These are phyloP conservation scores for Fraxinus nigra DNA, from an alignment of 305 asterid species.

Conservation along the genomic window DNA sequence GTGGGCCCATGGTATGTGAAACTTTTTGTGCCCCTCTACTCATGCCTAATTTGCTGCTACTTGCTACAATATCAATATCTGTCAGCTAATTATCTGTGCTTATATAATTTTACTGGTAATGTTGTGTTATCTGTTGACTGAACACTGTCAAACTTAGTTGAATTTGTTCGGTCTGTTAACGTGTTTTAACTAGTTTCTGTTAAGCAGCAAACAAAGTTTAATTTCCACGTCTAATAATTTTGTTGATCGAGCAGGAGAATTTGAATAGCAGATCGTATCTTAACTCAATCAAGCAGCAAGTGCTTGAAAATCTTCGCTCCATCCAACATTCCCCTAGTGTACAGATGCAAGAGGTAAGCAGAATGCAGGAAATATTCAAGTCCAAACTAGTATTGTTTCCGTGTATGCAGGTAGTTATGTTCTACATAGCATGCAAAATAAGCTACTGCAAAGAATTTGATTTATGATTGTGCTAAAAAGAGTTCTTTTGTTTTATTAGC, in stretches of 20 bases:
- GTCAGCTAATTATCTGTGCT: constrained; percentile 14
- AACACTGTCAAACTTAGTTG: background rate
- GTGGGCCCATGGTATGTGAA: constrained; percentile 68
- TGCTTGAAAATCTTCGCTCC: constrained; percentile 79
- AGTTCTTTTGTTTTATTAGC: background rate
- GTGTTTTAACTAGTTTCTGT: background rate
- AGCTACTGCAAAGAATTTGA: background rate
- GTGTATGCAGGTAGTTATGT: background rate
- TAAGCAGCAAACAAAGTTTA: background rate
- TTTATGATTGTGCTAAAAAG: background rate
- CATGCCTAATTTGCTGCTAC: constrained; percentile 12
- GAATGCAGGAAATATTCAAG: constrained; percentile 7
- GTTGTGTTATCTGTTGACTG: constrained; percentile 16
- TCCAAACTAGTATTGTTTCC: constrained; percentile 10
- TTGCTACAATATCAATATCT: constrained; percentile 14
- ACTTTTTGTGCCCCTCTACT: constrained; percentile 15
- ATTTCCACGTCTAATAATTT: constrained; percentile 8
- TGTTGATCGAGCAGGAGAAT: constrained; percentile 73
- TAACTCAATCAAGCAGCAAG: constrained; percentile 78
- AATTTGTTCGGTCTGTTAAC: background rate
- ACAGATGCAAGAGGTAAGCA: constrained; percentile 92
- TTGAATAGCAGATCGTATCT: constrained; percentile 91
- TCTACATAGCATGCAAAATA: constrained; percentile 3
- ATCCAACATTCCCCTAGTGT: constrained; percentile 98
- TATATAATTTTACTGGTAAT: background rate